Evolutionary conservation across 2,329 filamentous ascomycete species (phyloP).

Genomic region (Paramyrothecium sp.): DNA sequence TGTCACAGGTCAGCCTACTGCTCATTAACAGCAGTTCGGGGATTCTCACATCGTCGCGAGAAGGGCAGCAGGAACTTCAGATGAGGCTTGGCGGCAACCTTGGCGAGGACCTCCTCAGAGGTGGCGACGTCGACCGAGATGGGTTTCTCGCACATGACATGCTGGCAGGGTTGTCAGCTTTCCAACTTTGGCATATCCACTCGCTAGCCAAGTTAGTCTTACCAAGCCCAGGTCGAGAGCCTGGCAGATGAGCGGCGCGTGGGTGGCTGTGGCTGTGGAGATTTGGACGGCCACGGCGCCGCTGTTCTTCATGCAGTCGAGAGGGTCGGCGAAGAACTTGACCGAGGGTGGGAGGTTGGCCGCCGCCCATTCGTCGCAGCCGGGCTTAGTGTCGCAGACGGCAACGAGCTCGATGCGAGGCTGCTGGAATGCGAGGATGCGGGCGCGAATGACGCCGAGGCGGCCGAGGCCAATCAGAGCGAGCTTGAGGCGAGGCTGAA

Average conservation of each 20-base stretch:
- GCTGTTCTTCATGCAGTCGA: slow-evolving; percentile 23
- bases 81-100: slow-evolving; percentile 13
- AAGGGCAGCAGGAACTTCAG: slow-evolving; percentile 18
- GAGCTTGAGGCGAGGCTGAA: slow-evolving; percentile 14
- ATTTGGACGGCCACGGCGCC: slow-evolving; percentile 25
- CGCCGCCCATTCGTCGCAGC: slow-evolving; percentile 26
- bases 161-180: slow-evolving; percentile 4
- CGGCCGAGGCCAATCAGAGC: slow-evolving; percentile 25
- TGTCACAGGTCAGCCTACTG: not conserved
- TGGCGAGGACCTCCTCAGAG: slow-evolving; percentile 13
- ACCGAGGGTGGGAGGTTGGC: slow-evolving; percentile 22
- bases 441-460: slow-evolving; percentile 25
- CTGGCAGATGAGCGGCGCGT: slow-evolving; percentile 20
- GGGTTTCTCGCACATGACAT: slow-evolving; percentile 21
- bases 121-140: slow-evolving; percentile 17
- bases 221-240: slow-evolving; percentile 16
- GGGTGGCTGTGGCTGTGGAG: slow-evolving; percentile 25
- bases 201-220: not conserved
- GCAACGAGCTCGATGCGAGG: slow-evolving; percentile 31
- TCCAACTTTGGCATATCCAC: too few relatives aligned
- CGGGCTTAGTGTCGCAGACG: slow-evolving; percentile 29
- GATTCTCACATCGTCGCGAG: slow-evolving; percentile 10
- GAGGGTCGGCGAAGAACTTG: slow-evolving; percentile 19
- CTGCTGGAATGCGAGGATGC: slow-evolving; percentile 30
- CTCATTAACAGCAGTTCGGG: slow-evolving; percentile 1